Evolutionary conservation across 768 basidiomycete genomes (phyloP), one percentile per base, ranked within the genome.

Genomic region (Sarcodon aspratus): DNA sequence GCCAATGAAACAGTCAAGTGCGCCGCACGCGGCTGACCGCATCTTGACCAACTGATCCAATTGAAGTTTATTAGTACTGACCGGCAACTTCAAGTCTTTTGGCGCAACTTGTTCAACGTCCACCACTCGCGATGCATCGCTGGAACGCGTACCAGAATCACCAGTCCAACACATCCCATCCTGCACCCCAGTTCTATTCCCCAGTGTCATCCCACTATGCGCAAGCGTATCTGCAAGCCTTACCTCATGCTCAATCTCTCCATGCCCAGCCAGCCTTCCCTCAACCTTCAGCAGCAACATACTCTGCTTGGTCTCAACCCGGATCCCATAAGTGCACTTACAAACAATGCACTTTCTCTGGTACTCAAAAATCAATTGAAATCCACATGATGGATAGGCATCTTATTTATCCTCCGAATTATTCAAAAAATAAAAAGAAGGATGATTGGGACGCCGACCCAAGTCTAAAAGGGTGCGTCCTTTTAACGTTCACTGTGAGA

Each of bases 381-480:
- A 71, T 69, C 31, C 90, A 93, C 58, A 83, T 80, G 79, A 91
- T 90, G 88, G 89, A 91, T 56, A 73, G 88, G n/a, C 89, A 92
- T 62, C 71, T 92, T 38, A 79, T 91, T 44, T 89, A 78, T 54
- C 89, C 90, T 18, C 73, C 76, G 40, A 82, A 79, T 17, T 88
- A 83, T 80, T 69, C 81, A 31, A 70, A 74, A 43, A 62, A 63
- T 54, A 73, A 71, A 53, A 71, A 73, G 48, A 75, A 69, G 57
- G 49, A 62, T 34, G 82, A 82, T 32, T 89, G 87, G 86, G 87
- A 88, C 59, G 79, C 88, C 2, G 88, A 90, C 64, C 85, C 83
- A 12, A 82, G 78, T 62, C 69, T 91, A 46, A 86, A 79, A 65
- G 85, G 86, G 87, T 87, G 52, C 51, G 67, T 58, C 11, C 17